phyloP scores from a whole-genome alignment of 306 rosid species.

The Trichosanthes truncata region DNA sequence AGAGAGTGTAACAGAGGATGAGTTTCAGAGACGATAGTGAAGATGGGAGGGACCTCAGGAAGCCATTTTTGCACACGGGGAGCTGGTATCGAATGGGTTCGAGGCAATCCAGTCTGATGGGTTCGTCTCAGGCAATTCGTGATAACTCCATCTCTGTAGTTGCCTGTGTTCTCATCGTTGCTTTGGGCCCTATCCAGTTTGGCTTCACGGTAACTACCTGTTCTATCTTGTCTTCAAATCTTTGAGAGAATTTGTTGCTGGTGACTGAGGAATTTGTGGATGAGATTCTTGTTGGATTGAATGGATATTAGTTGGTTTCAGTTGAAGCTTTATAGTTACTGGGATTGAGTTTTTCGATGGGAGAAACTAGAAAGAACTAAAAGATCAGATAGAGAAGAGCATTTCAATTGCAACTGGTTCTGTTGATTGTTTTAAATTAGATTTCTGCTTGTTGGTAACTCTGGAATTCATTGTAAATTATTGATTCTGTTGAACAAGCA shows the following conservation, averaged over 20 bases:
- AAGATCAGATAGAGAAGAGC: neutral
- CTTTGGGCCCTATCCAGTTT: slow-evolving; percentile 93
- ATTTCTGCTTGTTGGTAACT: neutral
- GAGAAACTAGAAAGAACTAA: neutral
- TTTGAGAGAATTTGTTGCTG: neutral
- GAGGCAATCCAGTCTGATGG: slow-evolving; percentile 61
- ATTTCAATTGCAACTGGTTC: neutral
- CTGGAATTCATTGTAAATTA: neutral
- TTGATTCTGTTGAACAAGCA: neutral
- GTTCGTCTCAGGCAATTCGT: slow-evolving; percentile 69
- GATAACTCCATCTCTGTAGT: slow-evolving; percentile 73
- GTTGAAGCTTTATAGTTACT: neutral
- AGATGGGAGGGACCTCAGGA: slow-evolving; percentile 66
- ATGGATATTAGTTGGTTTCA: neutral
- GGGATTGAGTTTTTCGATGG: neutral
- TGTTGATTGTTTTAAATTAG: neutral
- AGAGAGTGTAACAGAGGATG: slow-evolving; percentile 23
- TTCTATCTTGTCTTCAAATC: neutral
- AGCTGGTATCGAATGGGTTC: slow-evolving; percentile 90
- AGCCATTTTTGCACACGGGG: slow-evolving; percentile 88
- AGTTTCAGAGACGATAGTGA: slow-evolving; percentile 66
- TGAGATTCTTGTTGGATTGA: neutral
- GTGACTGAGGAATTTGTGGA: neutral
- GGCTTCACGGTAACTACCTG: slow-evolving; percentile 75
- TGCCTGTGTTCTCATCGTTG: slow-evolving; percentile 86